phyloP scores from a whole-genome alignment of 257 asterid species.

The Penstemon newberryi region DNA sequence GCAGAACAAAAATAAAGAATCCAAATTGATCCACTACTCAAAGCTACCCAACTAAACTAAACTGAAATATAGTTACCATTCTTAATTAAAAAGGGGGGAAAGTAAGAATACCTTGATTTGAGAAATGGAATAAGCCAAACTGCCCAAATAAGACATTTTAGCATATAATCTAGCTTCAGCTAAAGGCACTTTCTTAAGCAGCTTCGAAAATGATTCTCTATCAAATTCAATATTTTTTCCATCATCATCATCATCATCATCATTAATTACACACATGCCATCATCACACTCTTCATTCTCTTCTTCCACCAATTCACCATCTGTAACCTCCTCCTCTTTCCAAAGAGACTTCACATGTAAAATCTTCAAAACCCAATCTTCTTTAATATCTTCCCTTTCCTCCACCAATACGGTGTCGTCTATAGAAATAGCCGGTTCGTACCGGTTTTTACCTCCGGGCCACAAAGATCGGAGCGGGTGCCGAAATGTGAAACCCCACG shows the following conservation, averaged over 20 bases:
- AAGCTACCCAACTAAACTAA: no score
- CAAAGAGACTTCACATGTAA: constrained; percentile 63
- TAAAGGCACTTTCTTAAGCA: constrained; percentile 73
- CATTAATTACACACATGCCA: constrained; percentile 38
- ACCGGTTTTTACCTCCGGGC: constrained; percentile 51
- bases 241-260: constrained; percentile 47
- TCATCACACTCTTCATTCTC: constrained; percentile 48
- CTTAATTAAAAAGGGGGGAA: no score
- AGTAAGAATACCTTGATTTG: constrained; percentile 63
- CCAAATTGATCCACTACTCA: no score
- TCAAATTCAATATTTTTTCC: constrained; percentile 55
- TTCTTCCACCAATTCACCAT: constrained; percentile 30
- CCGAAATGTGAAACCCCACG: constrained; percentile 80
- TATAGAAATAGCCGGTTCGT: constrained; percentile 56
- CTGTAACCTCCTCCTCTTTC: constrained; percentile 36
- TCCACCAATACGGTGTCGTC: constrained; percentile 68
- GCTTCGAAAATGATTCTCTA: constrained; percentile 72
- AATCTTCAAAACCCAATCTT: constrained; percentile 77
- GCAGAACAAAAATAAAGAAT: no score
- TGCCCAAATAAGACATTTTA: constrained; percentile 77
- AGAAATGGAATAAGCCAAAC: constrained; percentile 79
- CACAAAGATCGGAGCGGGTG: constrained; percentile 75
- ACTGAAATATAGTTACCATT: no score
- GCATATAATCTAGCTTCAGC: constrained; percentile 82
- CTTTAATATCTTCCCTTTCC: constrained; percentile 38